Base-by-base conservation (phyloP, 2,329 filamentous ascomycete genomes). In the Fusarium guadeloupense region DNA sequence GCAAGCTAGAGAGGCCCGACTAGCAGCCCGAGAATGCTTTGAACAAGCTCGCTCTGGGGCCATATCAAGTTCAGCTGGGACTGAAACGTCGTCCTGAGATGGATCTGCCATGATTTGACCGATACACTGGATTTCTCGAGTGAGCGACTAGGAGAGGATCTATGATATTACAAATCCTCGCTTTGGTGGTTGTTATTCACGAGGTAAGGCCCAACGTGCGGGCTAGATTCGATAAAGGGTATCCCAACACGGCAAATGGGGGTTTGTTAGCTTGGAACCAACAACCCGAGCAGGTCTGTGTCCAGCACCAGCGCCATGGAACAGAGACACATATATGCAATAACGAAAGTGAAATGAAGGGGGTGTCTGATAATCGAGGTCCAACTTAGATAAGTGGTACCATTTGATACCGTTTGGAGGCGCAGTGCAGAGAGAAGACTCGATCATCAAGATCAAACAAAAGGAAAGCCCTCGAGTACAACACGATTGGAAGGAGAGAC, bases 1-100 rank as follows among this genome's bases (percentile, higher is more conserved):
- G 19, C 68, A 70, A 21, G 68, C 68, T 8, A 66, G 41, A 39
- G 67, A 68, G 21, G 62, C 56, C 26, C 67, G 68, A 8, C 42
- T n/a, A 10, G 17, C 52, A 17, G 66, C 45, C n/a, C 58, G 60
- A 34, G 66, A 59, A 23, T 40, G 51, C 16, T 21, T 35, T 13
- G 51, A 19, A 21, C 64, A 51, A 31, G 62, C 53, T 44, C 52
- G 61, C 38, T 45, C 41, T 28, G 43, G 61, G 17, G 13, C 35
- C 12, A 46, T 14, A 9, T 34, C 31, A 40, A 52, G 20, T 41
- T 47, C 45, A 42, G 52, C 6, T n/a, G 9, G 31, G 19, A 23
- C 46, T 30, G 59, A 34, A 31, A 30, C 20, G 16, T 62, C 40
- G 26, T 42, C 44, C 39, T 25, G 23, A 39, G 48, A 45, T 35